Percentiles rank a stretch among this genome's conserved stretches.
phyloP scores from a whole-genome alignment of 2,329 filamentous ascomycete genomes.

The Colletotrichum agaves region DNA sequence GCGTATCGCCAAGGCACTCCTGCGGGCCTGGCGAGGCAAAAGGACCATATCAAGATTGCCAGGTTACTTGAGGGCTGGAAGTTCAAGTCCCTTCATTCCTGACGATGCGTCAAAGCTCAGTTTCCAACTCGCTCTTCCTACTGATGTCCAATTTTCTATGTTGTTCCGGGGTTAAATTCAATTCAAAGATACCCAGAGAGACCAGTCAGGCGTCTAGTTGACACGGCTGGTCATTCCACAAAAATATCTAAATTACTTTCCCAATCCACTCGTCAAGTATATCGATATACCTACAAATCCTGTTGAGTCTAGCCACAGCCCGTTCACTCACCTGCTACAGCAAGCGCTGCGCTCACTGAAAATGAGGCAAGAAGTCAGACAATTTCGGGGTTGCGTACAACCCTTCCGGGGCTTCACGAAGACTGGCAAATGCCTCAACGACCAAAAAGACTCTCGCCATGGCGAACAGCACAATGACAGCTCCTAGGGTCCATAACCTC shows the following conservation, averaged over 20 bases:
- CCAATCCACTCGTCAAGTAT: too few relatives aligned
- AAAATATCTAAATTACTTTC: not conserved
- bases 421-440: slow-evolving; percentile 41
- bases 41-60: slow-evolving; percentile 34
- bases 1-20: slow-evolving; percentile 42
- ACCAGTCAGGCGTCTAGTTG: not conserved
- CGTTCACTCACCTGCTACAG: not conserved
- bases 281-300: not conserved
- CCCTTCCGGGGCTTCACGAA: slow-evolving; percentile 39
- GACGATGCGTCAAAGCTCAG: not conserved
- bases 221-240: not conserved
- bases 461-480: slow-evolving; percentile 22
- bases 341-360: slow-evolving; percentile 14
- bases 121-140: not conserved
- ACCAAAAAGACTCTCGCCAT: slow-evolving; percentile 40
- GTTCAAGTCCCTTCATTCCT: not conserved
- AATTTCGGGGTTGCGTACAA: slow-evolving; percentile 41
- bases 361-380: slow-evolving; percentile 41
- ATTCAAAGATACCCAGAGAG: slow-evolving; percentile 26
- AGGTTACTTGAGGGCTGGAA: slow-evolving; percentile 38
- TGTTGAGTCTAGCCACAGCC: not conserved
- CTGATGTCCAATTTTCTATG: not conserved
- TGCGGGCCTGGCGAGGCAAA: slow-evolving; percentile 41
- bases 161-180: not conserved
- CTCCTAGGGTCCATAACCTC: slow-evolving; percentile 2